Percentiles rank a stretch among this genome's conserved stretches.
phyloP scores from a whole-genome alignment of 2,329 filamentous ascomycete species.

The Thielaviopsis populi region DNA sequence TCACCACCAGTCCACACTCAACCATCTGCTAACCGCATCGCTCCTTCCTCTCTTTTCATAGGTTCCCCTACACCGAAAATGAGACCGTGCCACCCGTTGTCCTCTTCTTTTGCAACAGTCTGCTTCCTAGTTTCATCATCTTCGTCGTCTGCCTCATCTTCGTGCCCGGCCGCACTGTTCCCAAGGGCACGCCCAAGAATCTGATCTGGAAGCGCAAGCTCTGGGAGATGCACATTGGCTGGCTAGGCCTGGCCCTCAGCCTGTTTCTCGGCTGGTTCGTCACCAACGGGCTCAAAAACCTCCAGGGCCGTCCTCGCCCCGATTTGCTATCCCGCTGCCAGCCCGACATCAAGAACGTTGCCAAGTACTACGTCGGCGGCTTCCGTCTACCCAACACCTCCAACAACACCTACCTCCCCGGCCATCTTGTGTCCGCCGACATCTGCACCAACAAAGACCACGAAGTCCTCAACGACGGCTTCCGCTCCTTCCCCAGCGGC shows the following conservation, averaged over 20 bases:
- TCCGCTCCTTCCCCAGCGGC: conserved; percentile 55
- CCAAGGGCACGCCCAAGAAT: conserved; percentile 43
- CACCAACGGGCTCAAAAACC: conserved; percentile 72
- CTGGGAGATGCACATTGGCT: conserved; percentile 80
- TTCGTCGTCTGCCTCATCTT: conserved; percentile 51
- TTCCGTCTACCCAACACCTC: conserved; percentile 43
- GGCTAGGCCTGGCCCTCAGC: conserved; percentile 65
- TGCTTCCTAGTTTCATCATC: conserved; percentile 53
- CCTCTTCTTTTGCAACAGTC: conserved; percentile 47
- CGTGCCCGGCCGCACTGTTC: conserved; percentile 56
- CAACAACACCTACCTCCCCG: conserved; percentile 12
- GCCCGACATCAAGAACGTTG: conserved; percentile 53
- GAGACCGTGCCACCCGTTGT: conserved; percentile 61
- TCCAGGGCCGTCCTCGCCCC: conserved; percentile 56
- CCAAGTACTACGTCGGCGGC: conserved; percentile 47
- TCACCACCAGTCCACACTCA: neutral
- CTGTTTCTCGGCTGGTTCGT: conserved; percentile 62
- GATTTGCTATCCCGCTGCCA: conserved; percentile 69
- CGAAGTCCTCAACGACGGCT: conserved; percentile 57
- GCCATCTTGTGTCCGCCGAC: conserved; percentile 48
- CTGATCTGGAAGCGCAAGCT: conserved; percentile 67
- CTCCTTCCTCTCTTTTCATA: conserved; percentile 20
- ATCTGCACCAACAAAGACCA: conserved; percentile 59
- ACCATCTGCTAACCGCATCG: neutral
- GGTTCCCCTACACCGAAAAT: conserved; percentile 52